Percentiles rank a stretch among this genome's conserved stretches.
These are phyloP conservation scores for Coelastrella sp. DNA, from an alignment of 139 green algal genomes.

Conservation along the genomic window DNA sequence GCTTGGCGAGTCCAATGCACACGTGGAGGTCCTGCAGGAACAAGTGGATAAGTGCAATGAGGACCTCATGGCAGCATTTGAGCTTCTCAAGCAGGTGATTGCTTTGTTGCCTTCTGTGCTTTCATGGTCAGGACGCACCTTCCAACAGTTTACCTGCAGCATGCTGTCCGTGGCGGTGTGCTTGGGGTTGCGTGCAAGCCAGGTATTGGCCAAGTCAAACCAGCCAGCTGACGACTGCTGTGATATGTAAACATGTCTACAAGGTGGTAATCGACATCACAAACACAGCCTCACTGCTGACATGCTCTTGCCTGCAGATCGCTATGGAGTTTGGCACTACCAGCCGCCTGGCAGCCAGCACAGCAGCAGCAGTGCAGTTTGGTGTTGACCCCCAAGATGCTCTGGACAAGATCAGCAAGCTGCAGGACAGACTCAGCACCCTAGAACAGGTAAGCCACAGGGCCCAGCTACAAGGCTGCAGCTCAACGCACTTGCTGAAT, in stretches of 20 bases:
- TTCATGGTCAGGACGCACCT: too few relatives aligned
- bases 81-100: slow-evolving; percentile 62
- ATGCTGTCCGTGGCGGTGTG: too few relatives aligned
- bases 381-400: slow-evolving; percentile 67
- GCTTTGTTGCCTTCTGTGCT: background rate
- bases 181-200: too few relatives aligned
- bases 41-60: slow-evolving; percentile 49
- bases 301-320: slow-evolving; percentile 47
- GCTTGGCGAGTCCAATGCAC: slow-evolving; percentile 55
- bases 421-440: slow-evolving; percentile 59
- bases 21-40: slow-evolving; percentile 45
- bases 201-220: too few relatives aligned
- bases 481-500: too few relatives aligned
- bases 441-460: slow-evolving; percentile 51
- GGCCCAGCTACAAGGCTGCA: background rate
- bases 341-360: slow-evolving; percentile 60
- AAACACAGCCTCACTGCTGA: too few relatives aligned
- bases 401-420: slow-evolving; percentile 56
- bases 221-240: too few relatives aligned
- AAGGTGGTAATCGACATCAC: too few relatives aligned
- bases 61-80: slow-evolving; percentile 54
- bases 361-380: slow-evolving; percentile 68
- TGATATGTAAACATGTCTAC: too few relatives aligned
- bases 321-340: slow-evolving; percentile 68
- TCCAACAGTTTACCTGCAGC: too few relatives aligned